Evolutionary conservation across 2,329 filamentous ascomycete species (phyloP), one percentile per base, ranked within the genome.

Genomic region (Fusarium haematococcum): DNA sequence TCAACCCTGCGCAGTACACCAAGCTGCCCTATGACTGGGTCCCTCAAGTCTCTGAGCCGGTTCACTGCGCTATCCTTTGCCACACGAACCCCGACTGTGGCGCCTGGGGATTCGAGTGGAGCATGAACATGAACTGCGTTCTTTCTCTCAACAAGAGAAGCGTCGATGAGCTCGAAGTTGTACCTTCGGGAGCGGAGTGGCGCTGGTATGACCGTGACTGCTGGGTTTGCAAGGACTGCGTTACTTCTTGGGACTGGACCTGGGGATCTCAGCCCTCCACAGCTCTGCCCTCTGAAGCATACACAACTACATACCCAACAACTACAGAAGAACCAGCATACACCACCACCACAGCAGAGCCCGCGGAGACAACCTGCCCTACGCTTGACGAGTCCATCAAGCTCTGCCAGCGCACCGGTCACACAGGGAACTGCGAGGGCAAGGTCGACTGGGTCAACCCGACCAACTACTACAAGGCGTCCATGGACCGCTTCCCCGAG

Each of bases 91-190:
- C 41, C 9, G 59, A 62, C 10, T 62, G 59, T 5, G n/a, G 18
- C 20, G 59, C 59, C 1, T 62, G 59, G 59, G 59, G 59, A 7
- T 62, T 62, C 10, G 59, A 62, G 59, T 62, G 59, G 59, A 50
- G 59, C 59, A 62, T 50, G 41, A 50, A 50, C 30, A 62, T 62
- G 41, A 62, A 62, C 20, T 62, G 59, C 1, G 59, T 62, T 9
- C 59, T 62, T 5, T 62, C 59, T 16, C 59, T 62, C 6, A 27
- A 43, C 14, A 23, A 62, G 41, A 48, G 41, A 27, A 23, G 45
- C 9, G 41, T 50, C 3, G 58, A 62, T 13, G 41, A 62, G 0
- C 59, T 62, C 10, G 41, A 62, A 32, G 41, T 50, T 11, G 59
- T 62, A 0, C 13, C 59, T n/a, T 61, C 59, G 2, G 59, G 41